Base-by-base conservation (phyloP, 306 rosid genomes). In the Adenanthera pavonina region DNA sequence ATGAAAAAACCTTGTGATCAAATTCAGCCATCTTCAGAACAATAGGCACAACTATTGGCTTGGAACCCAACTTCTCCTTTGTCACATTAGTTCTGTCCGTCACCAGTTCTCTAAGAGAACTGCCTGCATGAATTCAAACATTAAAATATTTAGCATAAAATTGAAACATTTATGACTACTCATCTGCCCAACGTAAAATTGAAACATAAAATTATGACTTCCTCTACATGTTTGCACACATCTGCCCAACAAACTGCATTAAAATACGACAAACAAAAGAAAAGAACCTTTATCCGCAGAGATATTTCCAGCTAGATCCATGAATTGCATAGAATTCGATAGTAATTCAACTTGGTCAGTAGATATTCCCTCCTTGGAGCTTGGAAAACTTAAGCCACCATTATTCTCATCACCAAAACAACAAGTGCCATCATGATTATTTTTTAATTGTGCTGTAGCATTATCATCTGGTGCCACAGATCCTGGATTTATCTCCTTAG, bases 21-120 rank as follows among this genome's bases (percentile, higher is more conserved):
- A 93, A 95, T 83, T 93, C 98, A 77, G 97, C 91, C 99, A 95
- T 93, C 83, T 93, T 93, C 85, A 93, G 84, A 86, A 93, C 98
- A 81, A 93, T 75, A 64, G 99, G 98, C 76, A 93, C 89, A 69
- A 92, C 87, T 84, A 95, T 85, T 69, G 98, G 94, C 83, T 92
- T 88, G 17, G 94, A 81, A 52, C 96, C 98, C 13, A 92, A 91
- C 81, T 93, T 95, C 74, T 87, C 90, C 89, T 91, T 88, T 80
- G 75, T 81, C 66, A 66, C 89, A 76, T 57, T 57, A 68, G 48
- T 46, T 84, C 66, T 83, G 56, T 82, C 87, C 0, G 72, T 70
- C 82, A 80, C 90, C 80, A 72, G 81, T 68, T 90, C 92, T 78
- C 66, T 78, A 38, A 46, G 77, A 69, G 85, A 79, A 82, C 76